Evolutionary conservation across 1,284 basidiomycete species (phyloP).

Genomic region (Heliocybe sulcata): DNA sequence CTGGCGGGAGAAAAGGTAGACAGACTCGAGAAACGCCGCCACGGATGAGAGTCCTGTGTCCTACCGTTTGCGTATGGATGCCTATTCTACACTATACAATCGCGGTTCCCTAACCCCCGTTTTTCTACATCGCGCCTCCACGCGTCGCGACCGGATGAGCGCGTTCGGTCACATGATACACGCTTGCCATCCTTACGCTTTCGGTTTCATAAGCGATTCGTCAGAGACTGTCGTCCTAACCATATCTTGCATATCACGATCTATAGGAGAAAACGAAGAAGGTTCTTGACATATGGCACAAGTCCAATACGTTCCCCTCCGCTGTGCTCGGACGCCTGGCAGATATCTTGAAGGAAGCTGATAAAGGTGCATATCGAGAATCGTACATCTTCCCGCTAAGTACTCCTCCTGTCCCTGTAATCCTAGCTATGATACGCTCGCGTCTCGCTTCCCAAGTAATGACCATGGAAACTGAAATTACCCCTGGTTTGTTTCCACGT

Average conservation of each 20-base stretch:
- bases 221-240: constrained; percentile 29
- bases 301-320: constrained; percentile 78
- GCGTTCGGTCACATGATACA: constrained; percentile 13
- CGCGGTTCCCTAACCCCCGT: background rate
- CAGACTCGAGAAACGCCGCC: no score
- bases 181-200: constrained; percentile 1
- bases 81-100: background rate
- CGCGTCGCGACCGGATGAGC: constrained; percentile 4
- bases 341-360: constrained; percentile 52
- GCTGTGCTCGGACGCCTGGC: constrained; percentile 59
- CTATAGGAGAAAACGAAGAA: constrained; percentile 90
- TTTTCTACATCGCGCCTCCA: background rate
- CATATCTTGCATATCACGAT: constrained; percentile 23
- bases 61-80: background rate
- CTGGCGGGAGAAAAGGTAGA: no score
- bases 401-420: constrained; percentile 61
- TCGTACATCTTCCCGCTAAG: constrained; percentile 59
- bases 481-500: constrained; percentile 49
- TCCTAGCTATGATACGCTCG: constrained; percentile 40
- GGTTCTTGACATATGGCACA: constrained; percentile 92
- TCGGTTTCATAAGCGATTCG: constrained; percentile 14
- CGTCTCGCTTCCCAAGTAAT: constrained; percentile 29
- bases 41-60: no score
- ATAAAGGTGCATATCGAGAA: constrained; percentile 78
- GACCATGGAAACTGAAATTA: constrained; percentile 63